Evolutionary conservation across 768 basidiomycete genomes (phyloP), one percentile per base, ranked within the genome.

Genomic region (Fibroporia radiculosa): DNA sequence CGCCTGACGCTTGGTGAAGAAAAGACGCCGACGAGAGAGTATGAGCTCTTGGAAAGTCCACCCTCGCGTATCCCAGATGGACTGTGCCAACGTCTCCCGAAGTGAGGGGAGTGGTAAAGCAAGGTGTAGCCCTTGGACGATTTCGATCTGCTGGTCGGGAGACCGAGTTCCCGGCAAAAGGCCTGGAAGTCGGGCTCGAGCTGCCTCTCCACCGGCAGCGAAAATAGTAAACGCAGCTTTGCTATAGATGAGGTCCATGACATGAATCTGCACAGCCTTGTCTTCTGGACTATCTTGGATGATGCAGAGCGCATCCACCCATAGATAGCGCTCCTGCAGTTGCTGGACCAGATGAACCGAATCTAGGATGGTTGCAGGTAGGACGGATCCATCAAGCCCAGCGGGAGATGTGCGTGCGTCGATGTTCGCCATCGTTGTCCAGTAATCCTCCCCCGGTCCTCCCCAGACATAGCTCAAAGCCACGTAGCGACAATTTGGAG

Each of bases 291-390:
- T 40, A 33, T 51, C 50, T 16, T 51, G 50, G 16, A 51, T 3
- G 34, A 51, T 48, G 27, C 50, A 51, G 3, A 51, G 25, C 10
- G 46, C 36, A 35, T 51, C 47, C 13, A 51, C 42, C 50, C 50
- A 51, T 4, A 51, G 42, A n/a, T 43, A 43, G 18, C 42, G 43
- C 8, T 46, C n/a, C 2, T 47, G 46, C 13, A 48, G 19, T 13
- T 20, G 8, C 32, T 41, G 42, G 16, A 45, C 43, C 13, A 23
- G 7, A 1, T 34, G 18, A 20, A 51, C 46, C 1, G 50, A 45
- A 22, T 51, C 50, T n/a, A 19, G 16, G 39, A 51, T 41, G 12
- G 47, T 48, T 36, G 32, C 40, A 10, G 50, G 50, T 20, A 51
- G 22, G 10, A 16, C n/a, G 13, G 19, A 7, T 16, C 18, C 14